Conservation (phyloP, 495 filamentous ascomycete species). For the Podospora anserina region DNA sequence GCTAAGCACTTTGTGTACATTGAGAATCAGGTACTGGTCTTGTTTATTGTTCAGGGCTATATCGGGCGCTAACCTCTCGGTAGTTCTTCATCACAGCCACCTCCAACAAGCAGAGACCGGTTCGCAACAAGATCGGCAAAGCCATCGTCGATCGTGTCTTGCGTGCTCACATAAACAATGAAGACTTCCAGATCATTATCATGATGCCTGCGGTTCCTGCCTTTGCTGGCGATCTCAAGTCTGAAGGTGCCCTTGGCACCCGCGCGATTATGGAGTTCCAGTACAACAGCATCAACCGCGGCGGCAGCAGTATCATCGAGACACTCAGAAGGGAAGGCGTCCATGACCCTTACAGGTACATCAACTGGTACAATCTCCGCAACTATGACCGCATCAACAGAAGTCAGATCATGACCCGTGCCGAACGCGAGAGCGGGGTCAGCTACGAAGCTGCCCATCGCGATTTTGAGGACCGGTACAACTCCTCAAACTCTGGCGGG, state of each 20-base stretch:
- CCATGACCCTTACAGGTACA: slow-evolving; percentile 68
- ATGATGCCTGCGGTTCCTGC: slow-evolving; percentile 85
- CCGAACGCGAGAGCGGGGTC: slow-evolving; percentile 66
- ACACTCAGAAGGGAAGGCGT: slow-evolving; percentile 66
- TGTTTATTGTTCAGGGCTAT: background rate
- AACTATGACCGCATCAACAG: slow-evolving; percentile 90
- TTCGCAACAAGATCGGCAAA: slow-evolving; percentile 82
- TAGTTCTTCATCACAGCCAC: slow-evolving; percentile 93
- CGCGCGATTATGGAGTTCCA: slow-evolving; percentile 92
- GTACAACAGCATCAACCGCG: slow-evolving; percentile 79
- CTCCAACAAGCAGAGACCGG: slow-evolving; percentile 67
- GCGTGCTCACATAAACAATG: slow-evolving; percentile 64
- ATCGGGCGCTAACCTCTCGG: background rate
- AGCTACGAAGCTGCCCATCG: slow-evolving; percentile 67
- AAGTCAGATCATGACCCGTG: slow-evolving; percentile 58
- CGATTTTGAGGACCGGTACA: slow-evolving; percentile 58
- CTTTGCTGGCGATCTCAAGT: slow-evolving; percentile 83
- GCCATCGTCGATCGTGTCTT: slow-evolving; percentile 86
- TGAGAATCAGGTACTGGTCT: slow-evolving; percentile 60
- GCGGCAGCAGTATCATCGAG: slow-evolving; percentile 84
- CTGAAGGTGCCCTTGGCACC: slow-evolving; percentile 76
- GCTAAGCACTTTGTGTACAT: slow-evolving; percentile 89
- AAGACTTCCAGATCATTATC: slow-evolving; percentile 82
- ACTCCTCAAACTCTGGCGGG: slow-evolving; percentile 33
- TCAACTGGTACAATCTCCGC: slow-evolving; percentile 92